Evolutionary conservation across 1,139 yeast genomes (phyloP).

Genomic region (Suhomyces wounanorum): DNA sequence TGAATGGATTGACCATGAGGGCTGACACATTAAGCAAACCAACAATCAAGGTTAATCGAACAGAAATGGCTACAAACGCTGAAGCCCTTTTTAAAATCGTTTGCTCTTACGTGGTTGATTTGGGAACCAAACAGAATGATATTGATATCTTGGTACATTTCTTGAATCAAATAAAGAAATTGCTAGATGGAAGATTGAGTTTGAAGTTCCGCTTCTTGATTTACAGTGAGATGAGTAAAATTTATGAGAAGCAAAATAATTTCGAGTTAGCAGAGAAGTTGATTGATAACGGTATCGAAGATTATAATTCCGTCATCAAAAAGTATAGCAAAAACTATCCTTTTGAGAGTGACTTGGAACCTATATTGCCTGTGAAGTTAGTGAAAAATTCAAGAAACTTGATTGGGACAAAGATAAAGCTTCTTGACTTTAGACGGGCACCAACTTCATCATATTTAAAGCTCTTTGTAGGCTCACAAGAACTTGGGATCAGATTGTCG

Average conservation of each 20-base stretch:
- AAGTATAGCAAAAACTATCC: constrained; percentile 23
- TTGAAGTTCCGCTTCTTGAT: constrained; percentile 29
- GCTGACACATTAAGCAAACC: constrained; percentile 9
- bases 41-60: constrained; percentile 13
- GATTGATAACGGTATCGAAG: constrained; percentile 28
- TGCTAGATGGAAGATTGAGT: constrained; percentile 26
- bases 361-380: constrained; percentile 24
- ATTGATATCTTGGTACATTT: constrained; percentile 31
- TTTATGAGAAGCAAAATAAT: constrained; percentile 29
- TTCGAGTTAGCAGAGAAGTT: constrained; percentile 25
- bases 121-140: constrained; percentile 20
- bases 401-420: constrained; percentile 19
- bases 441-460: constrained; percentile 10
- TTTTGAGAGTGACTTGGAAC: constrained; percentile 11
- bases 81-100: constrained; percentile 29
- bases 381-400: constrained; percentile 24
- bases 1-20: constrained; percentile 29
- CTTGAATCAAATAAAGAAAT: constrained; percentile 29
- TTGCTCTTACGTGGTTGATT: constrained; percentile 25
- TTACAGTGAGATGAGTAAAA: constrained; percentile 30
- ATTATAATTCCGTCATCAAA: constrained; percentile 21
- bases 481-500: constrained; percentile 17
- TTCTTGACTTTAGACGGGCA: not conserved
- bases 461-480: constrained; percentile 4
- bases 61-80: constrained; percentile 19